Evolutionary conservation across 768 basidiomycete genomes (phyloP).

Genomic region (Leccinellum luteum): DNA sequence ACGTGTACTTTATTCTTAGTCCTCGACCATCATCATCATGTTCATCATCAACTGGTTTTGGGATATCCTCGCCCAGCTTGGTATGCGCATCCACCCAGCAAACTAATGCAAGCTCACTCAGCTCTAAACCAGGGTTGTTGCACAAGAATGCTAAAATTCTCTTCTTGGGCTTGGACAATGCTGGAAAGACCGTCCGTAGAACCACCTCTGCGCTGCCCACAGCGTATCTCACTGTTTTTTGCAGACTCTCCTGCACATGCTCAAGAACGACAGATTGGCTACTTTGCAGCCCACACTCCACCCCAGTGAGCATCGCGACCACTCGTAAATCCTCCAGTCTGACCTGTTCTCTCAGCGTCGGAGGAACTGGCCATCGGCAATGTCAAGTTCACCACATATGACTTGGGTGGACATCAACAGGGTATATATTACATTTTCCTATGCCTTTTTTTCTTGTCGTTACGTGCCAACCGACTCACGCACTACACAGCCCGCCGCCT

Average conservation of each 20-base stretch:
- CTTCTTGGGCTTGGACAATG: slow-evolving; percentile 98
- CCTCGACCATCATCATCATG: slow-evolving; percentile 44
- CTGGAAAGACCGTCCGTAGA: slow-evolving; percentile 88
- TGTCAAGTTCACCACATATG: slow-evolving; percentile 98
- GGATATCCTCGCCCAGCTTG: slow-evolving; percentile 91
- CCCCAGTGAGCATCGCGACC: slow-evolving; percentile 66
- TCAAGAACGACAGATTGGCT: slow-evolving; percentile 98
- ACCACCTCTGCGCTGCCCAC: neutral
- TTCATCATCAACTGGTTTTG: slow-evolving; percentile 95
- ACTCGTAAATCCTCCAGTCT: slow-evolving; percentile 1
- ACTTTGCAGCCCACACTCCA: slow-evolving; percentile 98
- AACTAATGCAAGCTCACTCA: neutral
- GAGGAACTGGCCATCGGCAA: slow-evolving; percentile 99
- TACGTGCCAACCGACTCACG: neutral
- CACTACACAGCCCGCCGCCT: slow-evolving; percentile 76
- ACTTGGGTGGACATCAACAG: slow-evolving; percentile 96
- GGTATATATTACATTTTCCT: slow-evolving; percentile 45
- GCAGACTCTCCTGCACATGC: slow-evolving; percentile 95
- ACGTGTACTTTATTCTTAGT: slow-evolving; percentile 23
- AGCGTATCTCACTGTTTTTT: neutral
- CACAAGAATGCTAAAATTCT: slow-evolving; percentile 99
- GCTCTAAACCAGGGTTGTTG: slow-evolving; percentile 58
- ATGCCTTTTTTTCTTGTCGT: neutral
- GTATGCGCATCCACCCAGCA: slow-evolving; percentile 43
- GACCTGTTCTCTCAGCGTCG: slow-evolving; percentile 59